Conservation (phyloP, 129 eudicot genomes). For the Artemisia tridentata region DNA sequence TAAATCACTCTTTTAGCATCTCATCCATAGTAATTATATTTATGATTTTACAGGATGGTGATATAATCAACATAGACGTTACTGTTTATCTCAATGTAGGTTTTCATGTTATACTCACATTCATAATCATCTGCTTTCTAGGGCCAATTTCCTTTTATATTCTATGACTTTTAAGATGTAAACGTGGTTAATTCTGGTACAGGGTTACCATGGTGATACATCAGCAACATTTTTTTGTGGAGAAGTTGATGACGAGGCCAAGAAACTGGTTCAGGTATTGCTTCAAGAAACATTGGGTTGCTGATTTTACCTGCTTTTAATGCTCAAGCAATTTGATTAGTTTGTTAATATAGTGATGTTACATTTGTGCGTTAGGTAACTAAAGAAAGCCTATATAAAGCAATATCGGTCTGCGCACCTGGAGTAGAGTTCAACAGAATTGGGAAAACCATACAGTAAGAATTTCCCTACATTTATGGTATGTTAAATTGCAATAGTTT, state of each 20-base stretch:
- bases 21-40: not conserved
- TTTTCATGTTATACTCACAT: not conserved
- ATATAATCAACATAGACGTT: constrained; percentile 84
- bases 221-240: constrained; percentile 91
- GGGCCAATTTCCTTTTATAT: not conserved
- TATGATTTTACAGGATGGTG: constrained; percentile 78
- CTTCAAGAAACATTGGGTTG: not conserved
- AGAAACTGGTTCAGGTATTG: constrained; percentile 77
- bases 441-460: constrained; percentile 82
- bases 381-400: constrained; percentile 73
- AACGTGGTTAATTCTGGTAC: constrained; percentile 16
- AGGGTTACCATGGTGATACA: constrained; percentile 99
- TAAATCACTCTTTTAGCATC: not conserved
- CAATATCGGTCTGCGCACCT: constrained; percentile 89
- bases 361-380: constrained; percentile 46
- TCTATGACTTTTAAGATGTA: not conserved
- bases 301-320: not conserved
- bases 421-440: constrained; percentile 75
- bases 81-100: constrained; percentile 94
- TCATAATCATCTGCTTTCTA: constrained; percentile 6
- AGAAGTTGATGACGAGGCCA: constrained; percentile 71
- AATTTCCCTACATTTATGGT: no score
- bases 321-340: not conserved
- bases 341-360: not conserved
- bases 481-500: no score